Percentiles rank a stretch among this genome's conserved stretches.
These are phyloP conservation scores for Gastrolobium bilobum DNA, from an alignment of 306 rosid genomes.

Conservation along the genomic window DNA sequence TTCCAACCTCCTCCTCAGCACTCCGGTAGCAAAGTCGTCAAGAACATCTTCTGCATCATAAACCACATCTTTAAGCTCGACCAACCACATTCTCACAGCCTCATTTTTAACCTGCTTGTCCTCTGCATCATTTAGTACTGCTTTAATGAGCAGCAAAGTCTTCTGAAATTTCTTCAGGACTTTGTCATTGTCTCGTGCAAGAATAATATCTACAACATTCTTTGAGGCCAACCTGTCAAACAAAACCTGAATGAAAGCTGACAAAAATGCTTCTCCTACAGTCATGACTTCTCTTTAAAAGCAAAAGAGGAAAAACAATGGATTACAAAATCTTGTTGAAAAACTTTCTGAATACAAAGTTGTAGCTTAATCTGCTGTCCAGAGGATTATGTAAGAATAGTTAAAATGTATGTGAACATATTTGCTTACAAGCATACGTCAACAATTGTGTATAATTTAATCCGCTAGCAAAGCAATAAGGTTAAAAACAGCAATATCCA, in stretches of 20 bases:
- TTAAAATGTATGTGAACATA: not conserved
- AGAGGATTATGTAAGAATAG: not conserved
- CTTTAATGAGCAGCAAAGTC: conserved; percentile 25
- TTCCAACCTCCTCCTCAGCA: not conserved
- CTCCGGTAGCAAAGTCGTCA: not conserved
- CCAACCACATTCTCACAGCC: conserved; percentile 28
- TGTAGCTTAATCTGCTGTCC: not conserved
- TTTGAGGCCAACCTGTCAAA: conserved; percentile 30
- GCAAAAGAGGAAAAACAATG: not conserved
- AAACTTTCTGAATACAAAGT: not conserved
- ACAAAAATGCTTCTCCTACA: conserved; percentile 27
- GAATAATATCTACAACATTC: not conserved
- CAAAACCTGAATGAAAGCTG: conserved; percentile 37
- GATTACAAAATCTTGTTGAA: not conserved
- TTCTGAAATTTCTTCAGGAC: conserved; percentile 16
- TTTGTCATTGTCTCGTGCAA: conserved; percentile 1
- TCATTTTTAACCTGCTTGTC: not conserved
- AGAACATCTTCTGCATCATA: conserved; percentile 33
- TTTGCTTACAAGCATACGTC: not conserved
- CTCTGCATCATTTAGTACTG: conserved; percentile 20
- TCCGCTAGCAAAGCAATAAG: not conserved
- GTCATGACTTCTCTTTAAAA: not conserved
- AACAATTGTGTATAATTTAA: not conserved
- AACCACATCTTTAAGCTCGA: conserved; percentile 16
- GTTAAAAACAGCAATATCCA: not conserved